Base-by-base conservation (phyloP, 2,329 filamentous ascomycete genomes). In the Penicillium sclerotiorum region DNA sequence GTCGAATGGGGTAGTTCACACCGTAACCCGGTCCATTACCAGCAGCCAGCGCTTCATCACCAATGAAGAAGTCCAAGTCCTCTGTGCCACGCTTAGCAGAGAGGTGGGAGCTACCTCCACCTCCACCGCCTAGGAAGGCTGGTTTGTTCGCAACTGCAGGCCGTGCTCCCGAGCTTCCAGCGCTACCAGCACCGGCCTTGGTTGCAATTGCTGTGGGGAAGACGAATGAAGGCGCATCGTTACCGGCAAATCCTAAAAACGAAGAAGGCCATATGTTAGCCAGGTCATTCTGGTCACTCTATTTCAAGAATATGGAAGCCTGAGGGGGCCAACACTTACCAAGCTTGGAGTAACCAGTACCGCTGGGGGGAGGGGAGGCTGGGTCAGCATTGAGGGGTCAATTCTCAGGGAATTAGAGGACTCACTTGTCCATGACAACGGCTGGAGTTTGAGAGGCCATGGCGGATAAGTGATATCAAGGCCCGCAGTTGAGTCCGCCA, bases 341-440 rank as follows among this genome's bases (percentile, higher is more conserved):
- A 76, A 99, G 88, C 82, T 99, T 99, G 55, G 94, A 97, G 78
- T 95, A 99, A 70, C 94, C 94, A 79, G 94, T 99, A 80, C 94
- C 94, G 88, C 94, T 99, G 42, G 52, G 63, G 41, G 53, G 63
- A 64, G 48, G 60, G 39, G 11, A 15, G 12, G 53, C 28, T 55
- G 62, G 53, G 51, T 60, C 50, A 65, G 61, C 43, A 36, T 33
- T 30, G 30, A 15, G 33, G 49, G 60, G 53, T 55, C 60, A 48
- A 44, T 40, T 50, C 35, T n/a, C n/a, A 39, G 12, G 25, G 17
- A 15, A 22, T 35, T 54, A 55, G 38, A 38, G 53, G 60, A 83
- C 90, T 78, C 87, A 96, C 94, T 99, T 99, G 94, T 99, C 94
- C 93, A 99, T 99, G 90, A 99, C 94, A 96, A 99, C 94, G 89